Evolutionary conservation across 163 green algal genomes (phyloP), one percentile per base, ranked within the genome.

Genomic region (Volvox carteri): DNA sequence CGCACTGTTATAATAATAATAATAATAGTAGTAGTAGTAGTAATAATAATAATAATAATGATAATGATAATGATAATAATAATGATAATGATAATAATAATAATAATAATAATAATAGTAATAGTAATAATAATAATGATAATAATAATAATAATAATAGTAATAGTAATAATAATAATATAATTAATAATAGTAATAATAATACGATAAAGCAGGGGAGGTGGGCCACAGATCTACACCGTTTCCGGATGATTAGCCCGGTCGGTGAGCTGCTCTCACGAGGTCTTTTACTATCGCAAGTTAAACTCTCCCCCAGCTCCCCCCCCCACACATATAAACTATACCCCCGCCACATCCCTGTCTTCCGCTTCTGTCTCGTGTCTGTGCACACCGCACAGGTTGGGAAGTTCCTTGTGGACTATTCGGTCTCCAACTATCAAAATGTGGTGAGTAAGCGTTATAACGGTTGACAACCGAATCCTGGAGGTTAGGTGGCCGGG

Each of bases 401-500:
- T 6, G 70, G 52, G 5, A 83, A 88, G 68, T 88, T 88, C 84
- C 68, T 88, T 23, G 84, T 88, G 2, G 84, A 88, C 70, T 88
- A 88, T 37, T 56, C 25, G 1, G 52, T 75, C 16, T 46, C 50
- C 50, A 88, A 88, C 84, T 83, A 88, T 16, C 21, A 83, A 16
- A 23, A 75, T 65, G 60, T 52, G 81, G 81, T 79, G 44, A 54
- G 79, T 48, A 7, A 23, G 3, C 54, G 54, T n/a, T n/a, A n/a
- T n/a, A n/a, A n/a, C n/a, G n/a, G n/a, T n/a, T n/a, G n/a, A n/a
- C n/a, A n/a, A n/a, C n/a, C n/a, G n/a, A n/a, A n/a, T n/a, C n/a
- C n/a, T n/a, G n/a, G n/a, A n/a, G n/a, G n/a, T n/a, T n/a, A n/a
- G n/a, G n/a, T n/a, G n/a, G n/a, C n/a, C n/a, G n/a, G n/a, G n/a